These are phyloP conservation scores for Cubamyces sp. DNA, from an alignment of 768 basidiomycete genomes.

Conservation along the genomic window DNA sequence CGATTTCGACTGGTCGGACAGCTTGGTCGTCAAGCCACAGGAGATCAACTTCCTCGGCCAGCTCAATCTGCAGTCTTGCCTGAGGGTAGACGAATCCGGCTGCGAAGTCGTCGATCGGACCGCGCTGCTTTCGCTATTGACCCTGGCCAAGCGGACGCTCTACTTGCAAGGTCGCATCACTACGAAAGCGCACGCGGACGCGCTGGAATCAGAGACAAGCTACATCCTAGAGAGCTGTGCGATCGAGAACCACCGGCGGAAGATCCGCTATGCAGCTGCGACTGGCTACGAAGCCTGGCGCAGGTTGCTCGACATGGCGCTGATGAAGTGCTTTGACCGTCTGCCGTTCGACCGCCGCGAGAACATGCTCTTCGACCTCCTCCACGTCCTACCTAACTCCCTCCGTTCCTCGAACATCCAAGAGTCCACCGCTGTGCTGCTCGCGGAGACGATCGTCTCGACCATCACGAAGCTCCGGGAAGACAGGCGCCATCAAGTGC, in stretches of 20 bases:
- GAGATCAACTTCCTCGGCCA: constrained; percentile 67
- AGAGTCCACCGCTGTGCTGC: constrained; percentile 75
- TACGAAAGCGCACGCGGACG: constrained; percentile 63
- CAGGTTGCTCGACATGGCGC: constrained; percentile 77
- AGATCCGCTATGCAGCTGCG: constrained; percentile 72
- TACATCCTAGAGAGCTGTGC: constrained; percentile 86
- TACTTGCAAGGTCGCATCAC: constrained; percentile 71
- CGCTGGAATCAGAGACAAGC: constrained; percentile 65
- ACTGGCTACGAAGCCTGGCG: constrained; percentile 85
- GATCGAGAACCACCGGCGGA: constrained; percentile 85
- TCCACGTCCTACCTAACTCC: constrained; percentile 76
- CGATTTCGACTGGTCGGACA: constrained; percentile 88
- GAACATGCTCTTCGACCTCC: constrained; percentile 86
- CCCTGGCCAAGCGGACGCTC: constrained; percentile 58
- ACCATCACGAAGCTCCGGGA: constrained; percentile 89
- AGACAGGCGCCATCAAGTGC: constrained; percentile 70
- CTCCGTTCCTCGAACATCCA: constrained; percentile 68
- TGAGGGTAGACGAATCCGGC: constrained; percentile 67
- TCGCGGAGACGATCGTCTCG: constrained; percentile 82
- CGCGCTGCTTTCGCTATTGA: constrained; percentile 72
- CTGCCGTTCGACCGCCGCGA: constrained; percentile 84
- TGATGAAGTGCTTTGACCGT: constrained; percentile 85
- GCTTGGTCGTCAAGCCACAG: constrained; percentile 57
- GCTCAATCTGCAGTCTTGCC: constrained; percentile 71
- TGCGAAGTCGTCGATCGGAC: constrained; percentile 84